Conservation (phyloP, 2,329 filamentous ascomycete genomes). For the Pseudocercospora fuligena region DNA sequence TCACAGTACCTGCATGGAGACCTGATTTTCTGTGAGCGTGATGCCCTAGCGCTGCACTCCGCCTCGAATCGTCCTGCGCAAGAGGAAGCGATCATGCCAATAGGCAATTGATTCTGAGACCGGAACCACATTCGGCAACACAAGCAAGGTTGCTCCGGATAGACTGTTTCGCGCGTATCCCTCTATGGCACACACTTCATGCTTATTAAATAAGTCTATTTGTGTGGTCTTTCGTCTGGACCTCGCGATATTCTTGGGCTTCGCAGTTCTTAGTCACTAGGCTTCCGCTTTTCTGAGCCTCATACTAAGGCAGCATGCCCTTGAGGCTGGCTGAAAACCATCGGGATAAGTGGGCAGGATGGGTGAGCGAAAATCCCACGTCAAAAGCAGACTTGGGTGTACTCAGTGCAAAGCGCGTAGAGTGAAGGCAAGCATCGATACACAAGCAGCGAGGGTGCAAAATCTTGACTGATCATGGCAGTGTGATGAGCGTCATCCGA, state of each 20-base stretch:
- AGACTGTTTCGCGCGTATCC: not conserved
- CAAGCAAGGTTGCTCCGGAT: not conserved
- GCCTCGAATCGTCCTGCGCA: not conserved
- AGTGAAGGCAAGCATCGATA: conserved; percentile 29
- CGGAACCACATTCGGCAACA: not conserved
- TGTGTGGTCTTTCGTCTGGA: no score
- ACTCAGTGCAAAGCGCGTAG: conserved; percentile 36
- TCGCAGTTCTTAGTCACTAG: not conserved
- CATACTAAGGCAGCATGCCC: conserved; percentile 2
- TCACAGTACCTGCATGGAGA: not conserved
- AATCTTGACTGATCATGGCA: not conserved
- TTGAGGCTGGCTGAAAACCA: not conserved
- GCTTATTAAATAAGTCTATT: no score
- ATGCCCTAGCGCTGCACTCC: not conserved
- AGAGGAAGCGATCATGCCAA: not conserved
- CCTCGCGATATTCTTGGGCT: not conserved
- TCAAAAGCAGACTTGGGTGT: conserved; percentile 35
- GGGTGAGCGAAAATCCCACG: conserved; percentile 31
- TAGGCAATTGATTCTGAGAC: not conserved
- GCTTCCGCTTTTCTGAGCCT: not conserved
- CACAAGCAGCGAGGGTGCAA: not conserved
- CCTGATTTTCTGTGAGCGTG: not conserved
- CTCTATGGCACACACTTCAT: not conserved
- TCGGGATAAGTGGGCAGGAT: not conserved
- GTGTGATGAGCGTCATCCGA: conserved; percentile 29